Percentiles rank a stretch among this genome's conserved stretches.
Conservation (phyloP, 441 rosid species). For the Syzygium malaccense region DNA sequence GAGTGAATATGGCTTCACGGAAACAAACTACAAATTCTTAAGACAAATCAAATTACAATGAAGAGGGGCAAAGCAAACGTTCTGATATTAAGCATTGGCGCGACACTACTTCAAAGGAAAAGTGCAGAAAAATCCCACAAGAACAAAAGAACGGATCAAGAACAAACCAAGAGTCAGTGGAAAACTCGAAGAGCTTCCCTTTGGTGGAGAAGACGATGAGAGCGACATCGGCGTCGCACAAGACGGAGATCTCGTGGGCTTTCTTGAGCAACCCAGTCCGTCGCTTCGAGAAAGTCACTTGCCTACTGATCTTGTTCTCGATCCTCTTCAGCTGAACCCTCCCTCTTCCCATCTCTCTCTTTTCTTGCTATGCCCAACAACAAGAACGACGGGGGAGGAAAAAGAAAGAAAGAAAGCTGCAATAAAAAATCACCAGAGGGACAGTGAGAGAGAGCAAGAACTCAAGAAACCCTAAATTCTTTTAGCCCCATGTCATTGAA, state of each 20-base stretch:
- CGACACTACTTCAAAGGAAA: not conserved
- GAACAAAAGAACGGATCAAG: not conserved
- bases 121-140: not conserved
- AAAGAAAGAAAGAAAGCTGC: not conserved
- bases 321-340: constrained; percentile 92
- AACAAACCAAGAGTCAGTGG: constrained; percentile 57
- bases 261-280: constrained; percentile 80
- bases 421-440: not conserved
- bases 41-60: not conserved
- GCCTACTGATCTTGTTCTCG: constrained; percentile 94
- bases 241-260: constrained; percentile 92
- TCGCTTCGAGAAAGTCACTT: constrained; percentile 89
- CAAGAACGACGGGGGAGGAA: not conserved
- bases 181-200: constrained; percentile 83
- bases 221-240: constrained; percentile 92
- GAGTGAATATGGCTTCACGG: not conserved
- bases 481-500: not conserved
- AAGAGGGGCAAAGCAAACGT: not conserved
- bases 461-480: not conserved
- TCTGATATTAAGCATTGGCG: not conserved
- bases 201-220: constrained; percentile 80
- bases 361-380: not conserved
- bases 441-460: not conserved
- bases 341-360: constrained; percentile 69
- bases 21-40: not conserved